Evolutionary conservation across 768 basidiomycete genomes (phyloP), one percentile per base, ranked within the genome.

Genomic region (Kwoniella botswanensis): DNA sequence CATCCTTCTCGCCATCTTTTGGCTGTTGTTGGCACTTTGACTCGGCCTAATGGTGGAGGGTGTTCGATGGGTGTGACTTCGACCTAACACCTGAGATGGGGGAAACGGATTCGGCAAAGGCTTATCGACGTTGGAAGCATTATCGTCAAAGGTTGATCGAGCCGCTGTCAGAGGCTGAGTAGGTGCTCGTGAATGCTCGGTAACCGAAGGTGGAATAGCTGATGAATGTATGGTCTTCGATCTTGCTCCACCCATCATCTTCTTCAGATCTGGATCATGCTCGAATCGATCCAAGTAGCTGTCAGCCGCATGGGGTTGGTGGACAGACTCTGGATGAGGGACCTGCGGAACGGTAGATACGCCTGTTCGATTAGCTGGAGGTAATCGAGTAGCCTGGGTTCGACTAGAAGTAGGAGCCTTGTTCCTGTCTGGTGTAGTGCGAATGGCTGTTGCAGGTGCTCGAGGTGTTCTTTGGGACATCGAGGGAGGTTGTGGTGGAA

Each of bases 181-280:
- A n/a, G 56, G 66, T 17, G 26, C 63, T 50, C 26, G 29, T 55
- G 63, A 50, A 52, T 41, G 21, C 59, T 67, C 29, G 18, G 46
- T 11, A 4, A 18, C 12, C 29, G 75, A 57, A 1, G 26, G 70
- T n/a, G 70, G 71, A 5, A 59, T 66, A 35, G 62, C 69, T 2
- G 74, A 68, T n/a, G 79, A 77, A 24, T 80, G 78, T n/a, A 82
- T 70, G 11, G 79, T 79, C 65, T 72, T 76, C 11, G 70, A 65
- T 12, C 67, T 74, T 1, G 80, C 78, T 5, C 76, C 78, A 22
- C 41, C 35, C 12, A 82, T 74, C 74, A 83, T 76, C 10, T 92
- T 42, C 85, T 95, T 44, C 91, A 95, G 87, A 77, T 91, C 2
- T 89, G 93, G 57, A 92, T 95, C 76, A 91, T 94, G 92, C 86